Conservation (phyloP, 768 basidiomycete species). For the Clavulina sp. region DNA sequence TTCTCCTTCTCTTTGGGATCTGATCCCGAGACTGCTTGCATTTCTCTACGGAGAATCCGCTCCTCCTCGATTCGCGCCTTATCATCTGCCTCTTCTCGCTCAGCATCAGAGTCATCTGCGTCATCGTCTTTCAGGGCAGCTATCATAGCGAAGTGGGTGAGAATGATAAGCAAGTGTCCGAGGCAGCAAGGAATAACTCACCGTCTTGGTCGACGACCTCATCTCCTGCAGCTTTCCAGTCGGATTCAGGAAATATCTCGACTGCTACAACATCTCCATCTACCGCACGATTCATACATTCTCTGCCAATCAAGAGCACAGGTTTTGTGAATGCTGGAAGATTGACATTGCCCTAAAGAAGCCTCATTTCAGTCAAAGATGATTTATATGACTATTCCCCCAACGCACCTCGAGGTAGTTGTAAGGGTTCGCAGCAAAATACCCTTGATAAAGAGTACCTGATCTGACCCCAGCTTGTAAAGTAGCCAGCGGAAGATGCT, state of each 20-base stretch:
- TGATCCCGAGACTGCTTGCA: slow-evolving; percentile 15
- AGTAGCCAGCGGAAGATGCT: slow-evolving; percentile 66
- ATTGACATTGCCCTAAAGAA: slow-evolving; percentile 54
- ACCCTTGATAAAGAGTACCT: slow-evolving; percentile 73
- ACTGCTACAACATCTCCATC: slow-evolving; percentile 87
- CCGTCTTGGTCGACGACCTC: slow-evolving; percentile 91
- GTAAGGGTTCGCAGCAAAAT: slow-evolving; percentile 89
- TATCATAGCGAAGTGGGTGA: slow-evolving; percentile 17
- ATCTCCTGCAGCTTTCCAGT: slow-evolving; percentile 86
- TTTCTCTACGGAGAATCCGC: slow-evolving; percentile 18
- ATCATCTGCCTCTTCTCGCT: slow-evolving; percentile 16
- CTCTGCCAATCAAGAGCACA: slow-evolving; percentile 68
- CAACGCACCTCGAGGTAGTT: slow-evolving; percentile 75
- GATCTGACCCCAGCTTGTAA: slow-evolving; percentile 71
- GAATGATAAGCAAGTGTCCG: background rate
- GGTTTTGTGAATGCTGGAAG: slow-evolving; percentile 59
- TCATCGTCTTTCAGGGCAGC: slow-evolving; percentile 77
- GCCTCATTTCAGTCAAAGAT: background rate
- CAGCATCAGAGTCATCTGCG: slow-evolving; percentile 47
- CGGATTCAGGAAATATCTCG: slow-evolving; percentile 65
- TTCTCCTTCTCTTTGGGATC: slow-evolving; percentile 19
- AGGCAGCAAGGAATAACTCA: slow-evolving; percentile 21
- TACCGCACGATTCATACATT: slow-evolving; percentile 91
- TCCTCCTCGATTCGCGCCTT: slow-evolving; percentile 25
- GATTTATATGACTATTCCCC: background rate